Evolutionary conservation across 2,329 filamentous ascomycete genomes (phyloP).

Genomic region (Ascochyta koolunga): DNA sequence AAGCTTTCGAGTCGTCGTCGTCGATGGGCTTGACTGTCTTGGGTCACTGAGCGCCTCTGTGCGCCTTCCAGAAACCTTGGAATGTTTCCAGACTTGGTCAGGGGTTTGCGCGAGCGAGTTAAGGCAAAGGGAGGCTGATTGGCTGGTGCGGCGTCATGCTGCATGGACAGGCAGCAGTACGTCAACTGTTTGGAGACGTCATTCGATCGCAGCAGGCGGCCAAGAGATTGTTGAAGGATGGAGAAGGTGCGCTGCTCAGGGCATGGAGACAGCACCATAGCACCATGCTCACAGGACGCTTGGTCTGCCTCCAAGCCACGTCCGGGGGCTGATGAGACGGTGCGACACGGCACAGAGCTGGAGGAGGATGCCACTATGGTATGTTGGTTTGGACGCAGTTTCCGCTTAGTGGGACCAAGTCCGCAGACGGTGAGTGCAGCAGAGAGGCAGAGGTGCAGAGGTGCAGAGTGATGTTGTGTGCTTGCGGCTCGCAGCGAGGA

Average conservation of each 20-base stretch:
- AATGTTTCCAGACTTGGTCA: neutral
- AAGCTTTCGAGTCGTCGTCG: neutral
- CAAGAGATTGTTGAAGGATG: no score
- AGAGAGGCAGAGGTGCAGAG: no score
- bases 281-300: neutral
- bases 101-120: slow-evolving; percentile 5
- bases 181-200: slow-evolving; percentile 9
- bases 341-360: slow-evolving; percentile 13
- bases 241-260: neutral
- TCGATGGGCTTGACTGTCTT: neutral
- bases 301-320: slow-evolving; percentile 13
- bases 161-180: slow-evolving; percentile 9
- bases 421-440: slow-evolving; percentile 1
- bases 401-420: neutral
- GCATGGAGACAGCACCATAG: slow-evolving; percentile 1
- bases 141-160: slow-evolving; percentile 12
- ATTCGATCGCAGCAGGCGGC: slow-evolving; percentile 1
- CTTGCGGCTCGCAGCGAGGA: slow-evolving; percentile 1
- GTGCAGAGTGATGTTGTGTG: slow-evolving; percentile 17
- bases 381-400: slow-evolving; percentile 2
- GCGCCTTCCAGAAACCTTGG: slow-evolving; percentile 9
- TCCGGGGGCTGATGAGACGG: slow-evolving; percentile 12
- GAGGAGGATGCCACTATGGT: slow-evolving; percentile 2
- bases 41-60: slow-evolving; percentile 8
- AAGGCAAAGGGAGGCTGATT: slow-evolving; percentile 8